Conservation (phyloP, 495 filamentous ascomycete species). For the Aspergillus nanangensis region DNA sequence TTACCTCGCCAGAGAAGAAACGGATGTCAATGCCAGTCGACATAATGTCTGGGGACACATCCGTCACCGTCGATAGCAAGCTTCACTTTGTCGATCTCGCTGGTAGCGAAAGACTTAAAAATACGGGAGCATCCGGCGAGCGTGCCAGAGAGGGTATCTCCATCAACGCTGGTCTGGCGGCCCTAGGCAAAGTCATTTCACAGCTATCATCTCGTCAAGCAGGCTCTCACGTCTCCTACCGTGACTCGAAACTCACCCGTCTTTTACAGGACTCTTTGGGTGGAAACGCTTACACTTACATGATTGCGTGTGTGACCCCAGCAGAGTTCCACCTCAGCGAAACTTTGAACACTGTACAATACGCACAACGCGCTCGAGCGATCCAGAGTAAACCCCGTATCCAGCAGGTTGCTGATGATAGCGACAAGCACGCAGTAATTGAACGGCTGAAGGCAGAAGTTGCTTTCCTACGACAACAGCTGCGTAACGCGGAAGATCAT, state of each 20-base stretch:
- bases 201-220: constrained; percentile 87
- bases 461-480: constrained; percentile 89
- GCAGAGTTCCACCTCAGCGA: constrained; percentile 97
- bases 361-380: constrained; percentile 90
- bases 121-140: constrained; percentile 92
- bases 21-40: constrained; percentile 87
- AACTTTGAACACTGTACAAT: constrained; percentile 93
- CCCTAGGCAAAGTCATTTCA: constrained; percentile 96
- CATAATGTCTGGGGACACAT: constrained; percentile 66
- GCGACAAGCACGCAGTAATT: constrained; percentile 91
- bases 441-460: constrained; percentile 93
- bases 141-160: constrained; percentile 96
- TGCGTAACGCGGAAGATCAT: constrained; percentile 63
- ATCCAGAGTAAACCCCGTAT: constrained; percentile 98
- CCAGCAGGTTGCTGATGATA: constrained; percentile 84
- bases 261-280: constrained; percentile 97
- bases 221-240: constrained; percentile 93
- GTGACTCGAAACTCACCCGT: constrained; percentile 93
- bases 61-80: constrained; percentile 93
- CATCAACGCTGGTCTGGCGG: constrained; percentile 94
- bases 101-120: constrained; percentile 95
- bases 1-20: constrained; percentile 64
- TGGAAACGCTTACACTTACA: constrained; percentile 96
- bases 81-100: constrained; percentile 98
- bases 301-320: constrained; percentile 98